phyloP scores from a whole-genome alignment of 140 eudicot genomes.

The Ambrosia hybrid region DNA sequence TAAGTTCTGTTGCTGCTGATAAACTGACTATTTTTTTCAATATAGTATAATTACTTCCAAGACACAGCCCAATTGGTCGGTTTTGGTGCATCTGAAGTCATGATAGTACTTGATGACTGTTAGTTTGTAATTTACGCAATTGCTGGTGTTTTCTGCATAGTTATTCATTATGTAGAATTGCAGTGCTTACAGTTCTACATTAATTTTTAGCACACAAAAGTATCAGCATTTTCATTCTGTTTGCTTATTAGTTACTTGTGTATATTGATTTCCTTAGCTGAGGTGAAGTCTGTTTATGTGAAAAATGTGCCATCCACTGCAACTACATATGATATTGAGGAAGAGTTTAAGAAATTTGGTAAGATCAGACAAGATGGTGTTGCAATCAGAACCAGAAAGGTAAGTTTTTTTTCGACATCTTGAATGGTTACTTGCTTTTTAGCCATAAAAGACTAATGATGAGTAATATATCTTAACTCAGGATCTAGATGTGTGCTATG shows the following conservation, averaged over 20 bases:
- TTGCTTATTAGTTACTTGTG: not conserved
- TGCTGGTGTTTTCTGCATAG: too few species aligned
- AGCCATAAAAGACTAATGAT: conserved; percentile 7
- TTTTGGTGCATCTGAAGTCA: too few species aligned
- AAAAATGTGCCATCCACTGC: conserved; percentile 78
- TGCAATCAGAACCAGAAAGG: conserved; percentile 91
- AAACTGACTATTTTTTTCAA: too few species aligned
- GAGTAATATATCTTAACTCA: conserved; percentile 33
- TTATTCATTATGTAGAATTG: too few species aligned
- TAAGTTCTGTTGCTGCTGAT: too few species aligned
- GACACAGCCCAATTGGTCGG: too few species aligned
- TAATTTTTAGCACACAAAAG: too few species aligned
- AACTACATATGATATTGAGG: conserved; percentile 70
- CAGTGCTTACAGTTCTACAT: too few species aligned
- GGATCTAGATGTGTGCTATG: conserved; percentile 94
- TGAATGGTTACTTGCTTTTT: not conserved
- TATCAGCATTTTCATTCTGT: too few species aligned
- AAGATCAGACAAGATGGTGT: conserved; percentile 80
- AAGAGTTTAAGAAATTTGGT: conserved; percentile 82
- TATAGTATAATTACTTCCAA: too few species aligned
- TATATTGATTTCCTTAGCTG: conserved; percentile 38
- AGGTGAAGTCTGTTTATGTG: conserved; percentile 85
- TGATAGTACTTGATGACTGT: too few species aligned
- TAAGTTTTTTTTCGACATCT: conserved; percentile 28
- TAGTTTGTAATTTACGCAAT: too few species aligned